Evolutionary conservation across 768 basidiomycete genomes (phyloP).

Genomic region (Lepiota subincarnata): DNA sequence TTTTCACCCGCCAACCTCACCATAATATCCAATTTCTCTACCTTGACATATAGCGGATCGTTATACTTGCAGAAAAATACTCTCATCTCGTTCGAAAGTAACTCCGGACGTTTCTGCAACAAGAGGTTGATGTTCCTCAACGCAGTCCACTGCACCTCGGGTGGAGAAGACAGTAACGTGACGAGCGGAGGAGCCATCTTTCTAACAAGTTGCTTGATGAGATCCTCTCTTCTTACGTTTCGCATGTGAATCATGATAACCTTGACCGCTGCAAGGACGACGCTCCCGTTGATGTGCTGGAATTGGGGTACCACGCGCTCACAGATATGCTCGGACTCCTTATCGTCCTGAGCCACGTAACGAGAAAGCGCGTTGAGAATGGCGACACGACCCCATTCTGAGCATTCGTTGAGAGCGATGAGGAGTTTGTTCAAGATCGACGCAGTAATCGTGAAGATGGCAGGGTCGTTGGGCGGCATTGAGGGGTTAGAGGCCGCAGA

Average conservation of each 20-base stretch:
- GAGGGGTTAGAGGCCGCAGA: constrained; percentile 60
- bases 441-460: constrained; percentile 79
- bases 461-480: constrained; percentile 52
- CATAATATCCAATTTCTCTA: constrained; percentile 99
- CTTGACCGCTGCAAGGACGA: constrained; percentile 96
- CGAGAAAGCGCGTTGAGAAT: constrained; percentile 83
- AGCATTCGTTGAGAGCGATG: constrained; percentile 95
- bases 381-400: constrained; percentile 98
- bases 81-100: constrained; percentile 93
- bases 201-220: constrained; percentile 78
- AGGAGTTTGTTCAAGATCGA: constrained; percentile 83
- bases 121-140: constrained; percentile 95
- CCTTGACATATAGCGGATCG: constrained; percentile 97
- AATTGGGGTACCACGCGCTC: constrained; percentile 98
- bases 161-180: constrained; percentile 92
- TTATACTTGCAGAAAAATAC: constrained; percentile 99
- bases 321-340: constrained; percentile 98
- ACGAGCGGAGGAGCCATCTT: constrained; percentile 99
- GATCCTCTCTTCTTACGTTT: constrained; percentile 72
- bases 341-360: constrained; percentile 80
- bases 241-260: constrained; percentile 98
- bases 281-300: constrained; percentile 94
- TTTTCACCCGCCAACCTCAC: constrained; percentile 84
- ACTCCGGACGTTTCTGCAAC: constrained; percentile 87
- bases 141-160: constrained; percentile 98